Base-by-base conservation (phyloP, 2,329 filamentous ascomycete species). In the Capronia coronata region DNA sequence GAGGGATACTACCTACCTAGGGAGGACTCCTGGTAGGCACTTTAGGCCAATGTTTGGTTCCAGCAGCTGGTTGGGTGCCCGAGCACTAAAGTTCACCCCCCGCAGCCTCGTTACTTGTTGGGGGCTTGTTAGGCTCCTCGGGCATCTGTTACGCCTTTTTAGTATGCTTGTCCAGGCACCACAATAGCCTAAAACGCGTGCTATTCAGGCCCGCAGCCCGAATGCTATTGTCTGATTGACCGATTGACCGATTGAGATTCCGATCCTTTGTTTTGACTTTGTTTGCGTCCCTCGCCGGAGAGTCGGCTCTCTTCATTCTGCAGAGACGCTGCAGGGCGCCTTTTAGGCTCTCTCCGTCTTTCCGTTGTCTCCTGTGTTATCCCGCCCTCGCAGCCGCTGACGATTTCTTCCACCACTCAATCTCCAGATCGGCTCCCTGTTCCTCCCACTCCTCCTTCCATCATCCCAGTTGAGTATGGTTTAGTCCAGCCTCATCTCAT, bases 341-440 rank as follows among this genome's bases (percentile, higher is more conserved):
- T 2, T 7, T 3, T 11, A 9, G 13, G 13, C 19, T 23, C 38
- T 25, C 38, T 10, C 13, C 8, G 13, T 25, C 38, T 21, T 19
- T 39, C 8, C 14, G 9, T 39, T 16, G 6, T 18, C 32, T n/a
- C 32, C 32, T 23, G 21, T 10, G n/a, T 23, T 25, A 16, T 42
- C 45, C 45, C 45, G 35, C 38, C 14, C 51, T 22, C 38, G 22
- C 35, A 51, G 49, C 49, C 49, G 49, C 49, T 51, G 49, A 51
- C 49, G 49, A 41, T 41, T 25, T 25, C 19, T 13, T 11, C 23
- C 25, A 19, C 40, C 23, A 25, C 4, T 27, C 16, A 29, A 30
- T 43, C 40, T 30, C 39, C 30, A 8, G 16, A 16, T 14, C 11
- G n/a, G 16, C 10, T 16, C 19, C 38, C 14, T 39, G n/a, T n/a